Base-by-base conservation (phyloP, 768 basidiomycete genomes). In the Terana coerulea region DNA sequence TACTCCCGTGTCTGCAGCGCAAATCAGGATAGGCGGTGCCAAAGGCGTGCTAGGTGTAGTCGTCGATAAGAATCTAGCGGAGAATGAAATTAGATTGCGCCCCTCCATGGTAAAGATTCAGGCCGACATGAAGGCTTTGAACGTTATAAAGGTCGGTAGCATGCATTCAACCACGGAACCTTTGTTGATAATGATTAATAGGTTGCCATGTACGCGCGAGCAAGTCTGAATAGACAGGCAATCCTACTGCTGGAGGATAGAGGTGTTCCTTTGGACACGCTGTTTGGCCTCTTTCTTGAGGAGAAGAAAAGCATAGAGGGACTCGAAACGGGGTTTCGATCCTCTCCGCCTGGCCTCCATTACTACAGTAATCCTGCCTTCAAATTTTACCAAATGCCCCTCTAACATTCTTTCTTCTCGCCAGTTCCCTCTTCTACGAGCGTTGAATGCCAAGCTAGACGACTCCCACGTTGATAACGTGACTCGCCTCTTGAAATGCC, bases 211-310 rank as follows among this genome's bases (percentile, higher is more conserved):
- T 54, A 49, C 24, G 33, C 53, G 1, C 25, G n/a, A 12, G 53
- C 53, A 25, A 54, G 41, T 10, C 36, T 54, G 2, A 54, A 54
- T 45, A 39, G 53, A 3, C 53, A 54, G 21, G 53, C 48, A 17
- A 54, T 54, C 22, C 28, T 54, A 1, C 36, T 54, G 21, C 14
- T 54, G 26, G 53, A 54, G 30, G 25, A 35, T n/a, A 10, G 26
- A 1, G 48, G 42, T 5, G 48, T 54, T 1, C 21, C 22, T 19
- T 31, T 17, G 12, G 34, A 50, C 3, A 39, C 15, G 1, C 34
- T 54, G 5, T 24, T 54, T 3, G 42, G 45, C 8, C n/a, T 54
- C n/a, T 54, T 54, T 15, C 24, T 21, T 8, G 40, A 41, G 14
- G 53, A 54, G 29, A 54, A 54, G 48, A 26, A 15, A 12, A 44